A percentile compares a stretch with the other conserved stretches of the same genome.
These are phyloP conservation scores for Cicer arietinum DNA, from an alignment of 306 rosid species.

Conservation along the genomic window DNA sequence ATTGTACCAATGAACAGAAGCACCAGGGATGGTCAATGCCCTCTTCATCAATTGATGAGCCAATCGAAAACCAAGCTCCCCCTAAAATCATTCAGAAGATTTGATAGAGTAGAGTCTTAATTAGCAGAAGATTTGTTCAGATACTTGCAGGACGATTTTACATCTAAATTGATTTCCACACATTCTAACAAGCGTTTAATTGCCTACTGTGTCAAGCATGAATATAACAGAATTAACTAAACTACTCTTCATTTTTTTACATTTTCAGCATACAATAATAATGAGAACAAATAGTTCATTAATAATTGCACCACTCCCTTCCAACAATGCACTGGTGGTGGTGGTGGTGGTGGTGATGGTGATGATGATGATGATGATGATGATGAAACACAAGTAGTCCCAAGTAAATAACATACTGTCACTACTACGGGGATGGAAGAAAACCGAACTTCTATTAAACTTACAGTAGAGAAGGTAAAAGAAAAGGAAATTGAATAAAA, in stretches of 20 bases:
- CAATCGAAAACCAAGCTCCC: slow-evolving; percentile 72
- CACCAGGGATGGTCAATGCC: slow-evolving; percentile 70
- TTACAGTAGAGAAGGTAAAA: slow-evolving; percentile 3
- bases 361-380: background rate
- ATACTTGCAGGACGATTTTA: slow-evolving; percentile 5
- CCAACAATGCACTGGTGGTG: background rate
- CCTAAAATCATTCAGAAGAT: slow-evolving; percentile 55
- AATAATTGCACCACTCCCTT: slow-evolving; percentile 6
- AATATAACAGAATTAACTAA: slow-evolving; percentile 6
- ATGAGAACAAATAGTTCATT: slow-evolving; percentile 19
- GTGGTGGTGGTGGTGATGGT: background rate
- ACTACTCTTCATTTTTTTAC: background rate
- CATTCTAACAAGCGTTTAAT: slow-evolving; percentile 13
- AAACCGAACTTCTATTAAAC: background rate
- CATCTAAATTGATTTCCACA: slow-evolving; percentile 24
- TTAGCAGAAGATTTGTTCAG: background rate
- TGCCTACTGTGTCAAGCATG: background rate
- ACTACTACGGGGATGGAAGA: background rate
- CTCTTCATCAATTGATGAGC: slow-evolving; percentile 75
- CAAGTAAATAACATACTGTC: slow-evolving; percentile 16
- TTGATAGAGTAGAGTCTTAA: slow-evolving; percentile 25
- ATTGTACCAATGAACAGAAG: slow-evolving; percentile 93
- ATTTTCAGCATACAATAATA: background rate
- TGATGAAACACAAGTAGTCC: slow-evolving; percentile 13
- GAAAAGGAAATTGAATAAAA: background rate